These are phyloP conservation scores for Rhodotorula babjevae DNA, from an alignment of 768 basidiomycete genomes.

Conservation along the genomic window DNA sequence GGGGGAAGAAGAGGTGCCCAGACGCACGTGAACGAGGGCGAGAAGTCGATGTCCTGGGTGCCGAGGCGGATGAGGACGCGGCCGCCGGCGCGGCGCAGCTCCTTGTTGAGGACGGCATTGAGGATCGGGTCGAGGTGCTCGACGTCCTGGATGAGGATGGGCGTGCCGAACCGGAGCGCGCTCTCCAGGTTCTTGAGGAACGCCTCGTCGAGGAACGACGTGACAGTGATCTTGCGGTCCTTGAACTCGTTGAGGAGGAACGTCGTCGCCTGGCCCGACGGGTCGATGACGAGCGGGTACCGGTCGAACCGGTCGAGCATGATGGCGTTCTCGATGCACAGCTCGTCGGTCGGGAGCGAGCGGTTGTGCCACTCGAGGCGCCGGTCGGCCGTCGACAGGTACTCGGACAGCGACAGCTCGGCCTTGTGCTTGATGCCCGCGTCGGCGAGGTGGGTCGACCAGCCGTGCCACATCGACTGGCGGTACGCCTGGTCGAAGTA, in stretches of 20 bases:
- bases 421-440: slow-evolving; percentile 87
- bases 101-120: slow-evolving; percentile 93
- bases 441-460: slow-evolving; percentile 80
- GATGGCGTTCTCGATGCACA: slow-evolving; percentile 98
- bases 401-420: slow-evolving; percentile 88
- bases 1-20: too few species aligned
- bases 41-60: slow-evolving; percentile 98
- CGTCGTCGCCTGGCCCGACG: slow-evolving; percentile 91
- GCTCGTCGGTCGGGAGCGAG: slow-evolving; percentile 86
- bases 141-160: slow-evolving; percentile 93
- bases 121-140: slow-evolving; percentile 96
- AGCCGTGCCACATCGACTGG: slow-evolving; percentile 93
- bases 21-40: slow-evolving; percentile 79
- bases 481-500: slow-evolving; percentile 99
- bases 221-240: slow-evolving; percentile 94
- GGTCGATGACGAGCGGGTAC: slow-evolving; percentile 95
- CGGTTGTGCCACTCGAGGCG: slow-evolving; percentile 93
- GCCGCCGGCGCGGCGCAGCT: slow-evolving; percentile 90
- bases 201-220: slow-evolving; percentile 96
- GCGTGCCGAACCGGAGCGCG: slow-evolving; percentile 97
- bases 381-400: slow-evolving; percentile 93
- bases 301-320: slow-evolving; percentile 98
- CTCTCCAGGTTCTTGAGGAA: slow-evolving; percentile 98
- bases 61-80: slow-evolving; percentile 94
- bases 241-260: slow-evolving; percentile 92